phyloP scores from a whole-genome alignment of 2,329 filamentous ascomycete species.

The Aspergillus fijiensis region DNA sequence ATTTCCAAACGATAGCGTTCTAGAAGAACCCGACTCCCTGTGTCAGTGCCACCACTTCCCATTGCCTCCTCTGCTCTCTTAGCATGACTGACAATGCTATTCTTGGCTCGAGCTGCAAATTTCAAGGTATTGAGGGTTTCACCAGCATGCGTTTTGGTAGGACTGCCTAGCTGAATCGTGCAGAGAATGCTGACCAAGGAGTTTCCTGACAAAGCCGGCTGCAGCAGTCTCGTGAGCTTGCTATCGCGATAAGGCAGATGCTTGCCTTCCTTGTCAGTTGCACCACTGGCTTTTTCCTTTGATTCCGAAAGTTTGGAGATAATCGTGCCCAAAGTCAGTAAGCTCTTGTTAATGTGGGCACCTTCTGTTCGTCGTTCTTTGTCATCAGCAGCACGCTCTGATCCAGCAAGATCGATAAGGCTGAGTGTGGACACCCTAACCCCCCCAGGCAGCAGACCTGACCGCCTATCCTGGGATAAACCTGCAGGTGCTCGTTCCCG shows the following conservation, averaged over 20 bases:
- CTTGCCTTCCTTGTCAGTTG: constrained; percentile 77
- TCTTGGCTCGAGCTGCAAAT: constrained; percentile 94
- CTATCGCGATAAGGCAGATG: constrained; percentile 96
- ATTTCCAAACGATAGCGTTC: constrained; percentile 96
- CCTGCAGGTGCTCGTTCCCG: constrained; percentile 73
- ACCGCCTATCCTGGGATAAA: constrained; percentile 60
- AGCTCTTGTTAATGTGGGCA: constrained; percentile 97
- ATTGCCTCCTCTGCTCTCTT: constrained; percentile 91
- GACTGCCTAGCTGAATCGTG: constrained; percentile 84
- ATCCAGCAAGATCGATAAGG: constrained; percentile 93
- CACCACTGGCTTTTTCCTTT: constrained; percentile 76
- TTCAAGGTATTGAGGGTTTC: constrained; percentile 97
- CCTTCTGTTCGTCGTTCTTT: constrained; percentile 94
- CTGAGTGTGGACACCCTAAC: constrained; percentile 94
- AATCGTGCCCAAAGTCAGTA: constrained; percentile 91
- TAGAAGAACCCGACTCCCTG: constrained; percentile 79
- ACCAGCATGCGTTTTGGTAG: constrained; percentile 71
- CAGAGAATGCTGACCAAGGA: constrained; percentile 97
- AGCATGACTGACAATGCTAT: constrained; percentile 95
- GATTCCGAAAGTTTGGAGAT: constrained; percentile 88
- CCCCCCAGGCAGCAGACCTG: constrained; percentile 74
- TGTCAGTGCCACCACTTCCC: constrained; percentile 72
- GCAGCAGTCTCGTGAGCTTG: constrained; percentile 89
- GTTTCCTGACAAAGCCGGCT: constrained; percentile 87
- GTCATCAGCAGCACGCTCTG: constrained; percentile 90